phyloP scores from a whole-genome alignment of 2,329 filamentous ascomycete genomes.

The Periconia digitata region DNA sequence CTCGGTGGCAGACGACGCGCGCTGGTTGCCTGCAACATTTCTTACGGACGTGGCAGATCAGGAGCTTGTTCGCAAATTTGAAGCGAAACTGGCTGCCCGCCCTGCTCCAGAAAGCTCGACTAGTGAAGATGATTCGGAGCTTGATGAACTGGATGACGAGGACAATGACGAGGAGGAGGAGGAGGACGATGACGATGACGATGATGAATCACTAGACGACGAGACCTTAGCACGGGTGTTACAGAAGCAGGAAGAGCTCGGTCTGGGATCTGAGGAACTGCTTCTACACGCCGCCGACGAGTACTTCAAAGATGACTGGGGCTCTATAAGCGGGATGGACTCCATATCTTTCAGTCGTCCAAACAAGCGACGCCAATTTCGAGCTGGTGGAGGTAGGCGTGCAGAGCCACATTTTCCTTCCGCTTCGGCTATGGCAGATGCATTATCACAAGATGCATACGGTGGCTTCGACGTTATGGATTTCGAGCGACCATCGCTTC shows the following conservation, averaged over 20 bases:
- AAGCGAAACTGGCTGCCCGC: slow-evolving; percentile 9
- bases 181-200: slow-evolving; percentile 46
- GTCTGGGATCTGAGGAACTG: slow-evolving; percentile 61
- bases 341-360: slow-evolving; percentile 24
- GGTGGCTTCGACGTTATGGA: slow-evolving; percentile 85
- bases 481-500: slow-evolving; percentile 69
- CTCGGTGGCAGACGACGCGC: slow-evolving; percentile 49
- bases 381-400: slow-evolving; percentile 16
- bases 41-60: slow-evolving; percentile 26
- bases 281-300: slow-evolving; percentile 58
- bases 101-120: slow-evolving; percentile 16
- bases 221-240: slow-evolving; percentile 64
- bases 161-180: slow-evolving; percentile 44
- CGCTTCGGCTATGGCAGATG: slow-evolving; percentile 59
- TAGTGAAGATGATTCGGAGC: slow-evolving; percentile 15
- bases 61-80: slow-evolving; percentile 31
- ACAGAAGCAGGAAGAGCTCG: slow-evolving; percentile 64
- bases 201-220: slow-evolving; percentile 54
- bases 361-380: slow-evolving; percentile 18
- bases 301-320: slow-evolving; percentile 33
- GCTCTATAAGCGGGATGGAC: slow-evolving; percentile 19
- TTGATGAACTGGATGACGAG: slow-evolving; percentile 36
- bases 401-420: slow-evolving; percentile 50
- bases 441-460: slow-evolving; percentile 60
- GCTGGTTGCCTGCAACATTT: slow-evolving; percentile 48